Evolutionary conservation across 805 yeast genomes (phyloP).

Genomic region (Saturnispora saitoi): DNA sequence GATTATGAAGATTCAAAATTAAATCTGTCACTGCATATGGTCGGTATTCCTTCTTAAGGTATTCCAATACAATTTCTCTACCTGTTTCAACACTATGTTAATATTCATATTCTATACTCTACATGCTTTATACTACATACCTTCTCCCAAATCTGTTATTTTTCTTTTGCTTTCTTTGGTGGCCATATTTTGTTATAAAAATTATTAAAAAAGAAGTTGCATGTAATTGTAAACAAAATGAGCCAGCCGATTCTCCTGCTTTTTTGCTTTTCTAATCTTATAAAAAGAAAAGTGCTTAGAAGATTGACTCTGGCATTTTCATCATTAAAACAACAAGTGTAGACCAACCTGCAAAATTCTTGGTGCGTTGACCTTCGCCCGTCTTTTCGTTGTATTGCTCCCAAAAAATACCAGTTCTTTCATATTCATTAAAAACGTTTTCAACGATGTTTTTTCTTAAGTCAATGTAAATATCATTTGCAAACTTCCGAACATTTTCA

Average conservation of each 20-base stretch:
- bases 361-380: constrained; percentile 74
- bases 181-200: not conserved
- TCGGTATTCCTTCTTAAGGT: constrained; percentile 36
- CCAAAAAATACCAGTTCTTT: constrained; percentile 73
- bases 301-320: constrained; percentile 57
- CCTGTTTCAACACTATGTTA: not conserved
- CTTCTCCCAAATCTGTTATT: constrained; percentile 10
- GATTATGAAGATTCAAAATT: constrained; percentile 36
- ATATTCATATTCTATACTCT: not conserved
- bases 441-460: constrained; percentile 60
- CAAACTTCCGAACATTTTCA: constrained; percentile 29
- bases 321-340: constrained; percentile 71
- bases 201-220: not conserved
- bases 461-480: constrained; percentile 43
- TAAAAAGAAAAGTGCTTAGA: not conserved
- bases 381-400: constrained; percentile 78
- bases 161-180: constrained; percentile 7
- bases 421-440: constrained; percentile 65
- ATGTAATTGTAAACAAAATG: not conserved
- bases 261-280: not conserved
- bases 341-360: constrained; percentile 94
- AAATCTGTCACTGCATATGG: constrained; percentile 43
- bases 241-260: not conserved
- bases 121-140: constrained; percentile 9
- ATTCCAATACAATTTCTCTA: constrained; percentile 18